Conservation (phyloP, 495 filamentous ascomycete species). For the Cercophora sp. region DNA sequence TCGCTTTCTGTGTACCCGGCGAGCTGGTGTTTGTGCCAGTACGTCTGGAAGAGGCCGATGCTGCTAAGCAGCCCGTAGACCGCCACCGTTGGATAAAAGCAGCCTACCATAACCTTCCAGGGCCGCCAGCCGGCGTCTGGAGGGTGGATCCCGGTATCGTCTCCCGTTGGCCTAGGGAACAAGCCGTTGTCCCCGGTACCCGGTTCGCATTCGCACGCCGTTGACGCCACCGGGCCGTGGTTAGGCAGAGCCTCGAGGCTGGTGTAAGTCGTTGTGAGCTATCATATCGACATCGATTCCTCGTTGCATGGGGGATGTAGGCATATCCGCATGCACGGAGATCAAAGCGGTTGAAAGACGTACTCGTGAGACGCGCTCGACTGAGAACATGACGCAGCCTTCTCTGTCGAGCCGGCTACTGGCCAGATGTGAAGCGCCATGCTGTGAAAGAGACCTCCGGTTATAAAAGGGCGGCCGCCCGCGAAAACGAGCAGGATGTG, state of each 20-base stretch:
- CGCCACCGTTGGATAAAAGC: conserved; percentile 22
- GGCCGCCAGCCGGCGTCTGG: conserved; percentile 16
- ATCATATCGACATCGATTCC: background rate
- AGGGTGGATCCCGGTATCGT: background rate
- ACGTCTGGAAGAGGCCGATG: conserved; percentile 27
- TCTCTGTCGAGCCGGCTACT: too few species aligned
- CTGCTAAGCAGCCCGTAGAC: conserved; percentile 28
- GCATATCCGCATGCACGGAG: too few species aligned
- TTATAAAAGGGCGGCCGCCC: too few species aligned
- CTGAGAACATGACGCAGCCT: too few species aligned
- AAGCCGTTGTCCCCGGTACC: conserved; percentile 15
- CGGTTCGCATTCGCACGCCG: conserved; percentile 10
- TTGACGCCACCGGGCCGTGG: background rate
- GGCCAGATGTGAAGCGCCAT: too few species aligned
- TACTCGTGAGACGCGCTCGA: too few species aligned
- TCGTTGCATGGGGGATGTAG: background rate
- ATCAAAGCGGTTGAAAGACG: too few species aligned
- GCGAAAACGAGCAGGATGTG: too few species aligned
- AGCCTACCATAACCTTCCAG: conserved; percentile 26
- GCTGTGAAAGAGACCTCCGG: too few species aligned
- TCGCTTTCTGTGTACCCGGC: conserved; percentile 11
- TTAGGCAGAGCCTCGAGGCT: conserved; percentile 1
- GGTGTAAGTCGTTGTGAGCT: background rate
- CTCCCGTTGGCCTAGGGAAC: background rate
- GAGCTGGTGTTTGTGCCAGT: conserved; percentile 26